phyloP scores from a whole-genome alignment of 2,329 filamentous ascomycete genomes.

The Thielaviopsis cerberus region DNA sequence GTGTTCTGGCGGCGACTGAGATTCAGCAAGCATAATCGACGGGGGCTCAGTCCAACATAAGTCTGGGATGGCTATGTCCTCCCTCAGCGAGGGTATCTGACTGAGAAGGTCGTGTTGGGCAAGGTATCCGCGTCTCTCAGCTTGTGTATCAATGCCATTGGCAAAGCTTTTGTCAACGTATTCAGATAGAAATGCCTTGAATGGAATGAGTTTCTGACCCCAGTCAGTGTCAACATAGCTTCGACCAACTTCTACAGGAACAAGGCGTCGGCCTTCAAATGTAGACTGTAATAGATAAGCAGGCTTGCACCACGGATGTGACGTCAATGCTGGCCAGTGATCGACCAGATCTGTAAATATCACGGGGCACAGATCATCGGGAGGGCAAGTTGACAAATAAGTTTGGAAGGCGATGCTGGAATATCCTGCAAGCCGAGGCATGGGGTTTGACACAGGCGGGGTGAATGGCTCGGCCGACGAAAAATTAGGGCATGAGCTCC shows the following conservation, averaged over 20 bases:
- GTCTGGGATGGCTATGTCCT: conserved; percentile 66
- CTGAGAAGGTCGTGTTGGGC: conserved; percentile 77
- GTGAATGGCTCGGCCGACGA: conserved; percentile 17
- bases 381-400: conserved; percentile 29
- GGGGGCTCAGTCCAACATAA: conserved; percentile 62
- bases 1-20: conserved; percentile 24
- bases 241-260: conserved; percentile 70
- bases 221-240: conserved; percentile 76
- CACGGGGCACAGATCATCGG: conserved; percentile 33
- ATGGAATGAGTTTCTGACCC: conserved; percentile 64
- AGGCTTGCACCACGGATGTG: conserved; percentile 51
- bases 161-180: conserved; percentile 29
- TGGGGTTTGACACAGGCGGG: conserved; percentile 24
- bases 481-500: conserved; percentile 6
- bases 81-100: conserved; percentile 59
- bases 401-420: conserved; percentile 42
- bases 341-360: conserved; percentile 48
- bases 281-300: conserved; percentile 58
- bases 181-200: conserved; percentile 47
- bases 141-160: neutral
- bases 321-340: conserved; percentile 60
- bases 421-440: conserved; percentile 25
- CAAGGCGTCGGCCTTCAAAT: conserved; percentile 56
- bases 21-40: conserved; percentile 23
- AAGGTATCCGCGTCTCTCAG: conserved; percentile 49